phyloP scores from a whole-genome alignment of 148 eudicot species.

The Linanthus parryae region DNA sequence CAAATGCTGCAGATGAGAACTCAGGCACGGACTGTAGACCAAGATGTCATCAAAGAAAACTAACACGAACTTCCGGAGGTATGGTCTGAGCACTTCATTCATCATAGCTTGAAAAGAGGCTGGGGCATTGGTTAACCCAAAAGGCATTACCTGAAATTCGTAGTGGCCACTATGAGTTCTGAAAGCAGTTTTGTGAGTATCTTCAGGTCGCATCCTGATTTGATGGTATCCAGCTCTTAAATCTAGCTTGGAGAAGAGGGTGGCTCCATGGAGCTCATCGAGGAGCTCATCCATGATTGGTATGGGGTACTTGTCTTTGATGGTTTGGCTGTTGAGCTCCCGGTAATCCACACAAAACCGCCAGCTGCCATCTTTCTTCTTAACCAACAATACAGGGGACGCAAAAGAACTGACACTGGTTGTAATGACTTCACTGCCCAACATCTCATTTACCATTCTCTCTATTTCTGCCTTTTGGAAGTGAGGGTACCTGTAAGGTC shows the following conservation, averaged over 20 bases:
- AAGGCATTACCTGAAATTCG: background rate
- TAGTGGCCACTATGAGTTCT: conserved; percentile 1
- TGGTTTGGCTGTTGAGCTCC: background rate
- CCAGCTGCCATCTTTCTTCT: background rate
- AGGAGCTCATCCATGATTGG: background rate
- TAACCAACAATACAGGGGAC: background rate
- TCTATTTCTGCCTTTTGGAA: too few species aligned
- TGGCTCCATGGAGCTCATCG: background rate
- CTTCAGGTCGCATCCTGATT: background rate
- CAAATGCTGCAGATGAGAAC: background rate
- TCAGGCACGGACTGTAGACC: background rate
- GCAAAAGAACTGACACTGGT: background rate
- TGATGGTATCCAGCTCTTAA: background rate
- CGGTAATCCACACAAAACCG: background rate
- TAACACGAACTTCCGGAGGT: background rate
- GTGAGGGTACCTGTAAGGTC: too few species aligned
- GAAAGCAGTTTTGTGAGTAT: background rate
- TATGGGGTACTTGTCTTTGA: background rate
- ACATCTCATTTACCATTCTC: background rate
- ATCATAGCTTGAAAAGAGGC: background rate
- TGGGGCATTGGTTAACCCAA: background rate
- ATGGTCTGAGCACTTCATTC: background rate
- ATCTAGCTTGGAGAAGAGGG: background rate
- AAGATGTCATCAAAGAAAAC: background rate
- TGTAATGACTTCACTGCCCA: background rate